Conservation (phyloP, 1,284 basidiomycete genomes). For the Golubevia sp. region DNA sequence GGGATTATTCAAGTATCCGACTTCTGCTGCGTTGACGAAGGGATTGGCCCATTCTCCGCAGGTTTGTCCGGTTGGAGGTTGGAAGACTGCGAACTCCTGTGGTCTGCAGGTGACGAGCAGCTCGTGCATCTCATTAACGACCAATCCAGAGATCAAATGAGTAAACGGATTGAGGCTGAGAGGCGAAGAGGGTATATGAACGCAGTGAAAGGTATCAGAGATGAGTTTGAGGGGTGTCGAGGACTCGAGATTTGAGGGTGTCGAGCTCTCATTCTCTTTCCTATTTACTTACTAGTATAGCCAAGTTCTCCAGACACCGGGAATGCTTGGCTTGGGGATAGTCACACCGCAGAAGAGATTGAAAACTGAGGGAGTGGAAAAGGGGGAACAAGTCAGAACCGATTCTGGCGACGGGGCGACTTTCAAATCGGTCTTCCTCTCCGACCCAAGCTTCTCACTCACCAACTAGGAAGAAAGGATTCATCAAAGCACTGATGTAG, state of each 20-base stretch:
- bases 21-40: constrained; percentile 6
- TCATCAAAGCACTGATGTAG: constrained; percentile 77
- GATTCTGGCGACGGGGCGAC: too few species aligned
- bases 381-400: too few species aligned
- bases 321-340: constrained; percentile 65
- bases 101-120: constrained; percentile 22
- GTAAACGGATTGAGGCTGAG: too few species aligned
- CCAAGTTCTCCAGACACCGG: not conserved
- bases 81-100: constrained; percentile 65
- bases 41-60: constrained; percentile 67
- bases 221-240: too few species aligned
- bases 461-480: constrained; percentile 74
- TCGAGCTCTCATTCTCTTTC: too few species aligned
- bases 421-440: too few species aligned
- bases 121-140: constrained; percentile 36
- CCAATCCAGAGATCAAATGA: constrained; percentile 15
- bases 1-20: constrained; percentile 78
- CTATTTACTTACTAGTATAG: too few species aligned
- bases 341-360: constrained; percentile 68
- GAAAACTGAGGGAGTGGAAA: too few species aligned
- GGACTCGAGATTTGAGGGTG: too few species aligned
- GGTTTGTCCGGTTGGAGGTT: constrained; percentile 75
- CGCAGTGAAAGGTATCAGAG: too few species aligned
- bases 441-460: too few species aligned
- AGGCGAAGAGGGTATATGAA: too few species aligned